Percentiles rank a stretch among this genome's conserved stretches.
These are phyloP conservation scores for Eremomyces bilateralis DNA, from an alignment of 495 filamentous ascomycete genomes.

Conservation along the genomic window DNA sequence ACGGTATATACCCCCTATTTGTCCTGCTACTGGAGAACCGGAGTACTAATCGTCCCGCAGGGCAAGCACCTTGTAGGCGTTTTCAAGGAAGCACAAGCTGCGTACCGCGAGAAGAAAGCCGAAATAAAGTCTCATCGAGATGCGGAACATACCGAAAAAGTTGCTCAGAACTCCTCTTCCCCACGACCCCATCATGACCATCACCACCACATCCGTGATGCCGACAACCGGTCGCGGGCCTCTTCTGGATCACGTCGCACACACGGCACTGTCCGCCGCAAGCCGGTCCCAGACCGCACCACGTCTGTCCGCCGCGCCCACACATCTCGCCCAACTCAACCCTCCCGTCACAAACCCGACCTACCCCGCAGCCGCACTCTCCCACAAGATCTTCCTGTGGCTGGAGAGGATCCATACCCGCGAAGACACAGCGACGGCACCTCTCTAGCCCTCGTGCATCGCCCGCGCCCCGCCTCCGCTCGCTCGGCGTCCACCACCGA, in stretches of 20 bases:
- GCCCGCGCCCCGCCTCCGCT: conserved; percentile 21
- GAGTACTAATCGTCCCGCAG: conserved; percentile 21
- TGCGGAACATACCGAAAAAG: conserved; percentile 31
- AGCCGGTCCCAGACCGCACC: conserved; percentile 16
- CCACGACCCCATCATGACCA: too few relatives aligned
- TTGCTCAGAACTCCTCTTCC: conserved; percentile 25
- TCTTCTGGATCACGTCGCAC: conserved; percentile 9
- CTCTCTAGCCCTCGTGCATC: background rate
- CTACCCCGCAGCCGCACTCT: conserved; percentile 6
- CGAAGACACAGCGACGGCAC: conserved; percentile 16
- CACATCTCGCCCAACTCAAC: conserved; percentile 6
- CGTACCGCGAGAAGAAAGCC: conserved; percentile 66
- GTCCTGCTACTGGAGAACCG: background rate
- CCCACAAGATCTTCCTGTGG: background rate
- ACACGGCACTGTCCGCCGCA: conserved; percentile 22
- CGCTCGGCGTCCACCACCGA: conserved; percentile 15
- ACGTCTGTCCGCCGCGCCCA: conserved; percentile 17
- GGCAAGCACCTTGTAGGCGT: conserved; percentile 72
- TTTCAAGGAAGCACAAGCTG: conserved; percentile 69
- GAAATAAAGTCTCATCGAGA: conserved; percentile 46
- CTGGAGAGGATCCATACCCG: conserved; percentile 5
- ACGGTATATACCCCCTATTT: conserved; percentile 35
- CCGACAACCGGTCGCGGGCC: conserved; percentile 17
- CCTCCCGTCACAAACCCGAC: conserved; percentile 3
- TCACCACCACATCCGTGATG: conserved; percentile 27